These are phyloP conservation scores for Metschnikowia hibisci DNA, from an alignment of 805 yeast species.

Conservation along the genomic window DNA sequence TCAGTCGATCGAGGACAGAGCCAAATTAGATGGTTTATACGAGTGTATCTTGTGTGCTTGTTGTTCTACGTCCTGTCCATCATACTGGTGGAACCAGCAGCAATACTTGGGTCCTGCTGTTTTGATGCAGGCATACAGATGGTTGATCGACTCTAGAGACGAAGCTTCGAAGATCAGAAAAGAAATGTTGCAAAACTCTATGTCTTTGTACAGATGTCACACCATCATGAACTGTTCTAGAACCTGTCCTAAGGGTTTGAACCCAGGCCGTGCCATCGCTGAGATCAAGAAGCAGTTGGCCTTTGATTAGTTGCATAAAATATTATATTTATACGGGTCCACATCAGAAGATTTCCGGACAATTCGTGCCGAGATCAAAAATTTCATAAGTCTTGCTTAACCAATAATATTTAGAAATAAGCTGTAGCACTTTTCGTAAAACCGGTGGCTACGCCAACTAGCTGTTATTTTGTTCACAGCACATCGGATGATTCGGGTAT, in stretches of 20 bases:
- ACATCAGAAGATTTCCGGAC: neutral
- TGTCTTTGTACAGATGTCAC: constrained; percentile 98
- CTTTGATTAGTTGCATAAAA: constrained; percentile 44
- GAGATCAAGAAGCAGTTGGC: constrained; percentile 94
- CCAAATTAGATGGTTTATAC: constrained; percentile 92
- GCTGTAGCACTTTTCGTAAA: neutral
- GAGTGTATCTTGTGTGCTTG: constrained; percentile 98
- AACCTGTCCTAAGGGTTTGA: constrained; percentile 98
- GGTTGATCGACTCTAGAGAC: constrained; percentile 97
- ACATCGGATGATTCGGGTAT: no score
- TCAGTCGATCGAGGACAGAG: constrained; percentile 89
- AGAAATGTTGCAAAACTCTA: constrained; percentile 89
- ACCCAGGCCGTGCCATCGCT: constrained; percentile 97
- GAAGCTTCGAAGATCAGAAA: constrained; percentile 79
- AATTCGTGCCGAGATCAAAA: neutral
- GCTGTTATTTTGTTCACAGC: no score
- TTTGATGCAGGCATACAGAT: constrained; percentile 97
- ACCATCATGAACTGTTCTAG: constrained; percentile 98
- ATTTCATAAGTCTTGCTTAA: no score
- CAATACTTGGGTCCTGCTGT: constrained; percentile 99
- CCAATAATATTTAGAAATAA: neutral
- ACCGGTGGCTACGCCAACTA: no score
- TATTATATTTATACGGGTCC: constrained; percentile 9
- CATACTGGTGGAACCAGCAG: constrained; percentile 99
- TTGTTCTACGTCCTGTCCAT: constrained; percentile 98